Conservation (phyloP, 495 filamentous ascomycete species). For the Aspergillus coremiiformis region DNA sequence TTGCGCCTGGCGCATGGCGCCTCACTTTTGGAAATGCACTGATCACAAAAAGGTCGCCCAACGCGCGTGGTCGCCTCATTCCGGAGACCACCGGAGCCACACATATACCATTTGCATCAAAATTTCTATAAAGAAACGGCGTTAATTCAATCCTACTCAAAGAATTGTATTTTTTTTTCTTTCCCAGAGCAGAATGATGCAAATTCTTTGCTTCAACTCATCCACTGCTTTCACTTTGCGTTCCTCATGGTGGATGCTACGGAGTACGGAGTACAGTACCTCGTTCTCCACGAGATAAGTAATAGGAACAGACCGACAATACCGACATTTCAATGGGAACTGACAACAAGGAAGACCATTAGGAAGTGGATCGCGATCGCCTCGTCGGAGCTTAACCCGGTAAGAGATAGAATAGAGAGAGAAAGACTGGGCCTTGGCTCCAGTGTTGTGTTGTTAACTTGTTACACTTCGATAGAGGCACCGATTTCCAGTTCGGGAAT, state of each 20-base stretch:
- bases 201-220: background rate
- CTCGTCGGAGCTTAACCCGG: background rate
- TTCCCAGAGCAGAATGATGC: background rate
- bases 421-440: too few species aligned
- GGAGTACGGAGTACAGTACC: background rate
- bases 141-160: slow-evolving; percentile 2
- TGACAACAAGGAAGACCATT: background rate
- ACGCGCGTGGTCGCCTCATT: slow-evolving; percentile 13
- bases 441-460: too few species aligned
- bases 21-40: slow-evolving; percentile 12
- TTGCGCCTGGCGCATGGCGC: slow-evolving; percentile 8
- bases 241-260: too few species aligned
- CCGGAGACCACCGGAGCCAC: slow-evolving; percentile 6
- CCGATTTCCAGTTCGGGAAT: background rate
- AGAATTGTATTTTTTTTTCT: background rate
- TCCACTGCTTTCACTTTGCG: background rate
- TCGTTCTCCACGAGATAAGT: too few species aligned
- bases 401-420: too few species aligned
- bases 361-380: background rate
- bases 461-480: background rate
- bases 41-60: slow-evolving; percentile 6
- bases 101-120: slow-evolving; percentile 6
- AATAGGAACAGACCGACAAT: background rate
- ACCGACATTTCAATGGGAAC: slow-evolving; percentile 1
- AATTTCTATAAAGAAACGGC: slow-evolving; percentile 6